Evolutionary conservation across 495 filamentous ascomycete genomes (phyloP).

Genomic region (Penicillium robsamsonii): DNA sequence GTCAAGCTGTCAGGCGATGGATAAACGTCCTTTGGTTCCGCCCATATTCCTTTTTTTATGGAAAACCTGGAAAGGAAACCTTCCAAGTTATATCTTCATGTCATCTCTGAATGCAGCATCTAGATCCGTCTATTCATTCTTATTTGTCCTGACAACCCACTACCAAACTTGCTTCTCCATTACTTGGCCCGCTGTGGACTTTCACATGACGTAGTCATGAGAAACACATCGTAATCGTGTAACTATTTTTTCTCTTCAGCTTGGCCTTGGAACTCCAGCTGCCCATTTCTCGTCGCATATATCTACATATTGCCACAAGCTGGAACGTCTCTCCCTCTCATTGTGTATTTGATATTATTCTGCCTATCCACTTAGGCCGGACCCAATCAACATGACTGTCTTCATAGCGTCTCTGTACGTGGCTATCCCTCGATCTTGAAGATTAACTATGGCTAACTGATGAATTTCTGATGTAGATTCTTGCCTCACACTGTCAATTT

Average conservation of each 20-base stretch:
- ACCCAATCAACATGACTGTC: constrained; percentile 63
- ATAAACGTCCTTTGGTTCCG: constrained; percentile 1
- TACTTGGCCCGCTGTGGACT: constrained; percentile 1
- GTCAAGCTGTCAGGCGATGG: constrained; percentile 4
- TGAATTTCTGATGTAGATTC: constrained; percentile 54
- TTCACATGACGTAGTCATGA: constrained; percentile 47
- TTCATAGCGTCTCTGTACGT: constrained; percentile 83
- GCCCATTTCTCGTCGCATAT: constrained; percentile 1
- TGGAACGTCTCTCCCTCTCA: neutral
- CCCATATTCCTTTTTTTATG: neutral
- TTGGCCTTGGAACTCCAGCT: constrained; percentile 4
- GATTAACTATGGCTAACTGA: constrained; percentile 2
- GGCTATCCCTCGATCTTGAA: neutral
- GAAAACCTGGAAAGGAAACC: neutral
- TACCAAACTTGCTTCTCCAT: constrained; percentile 10
- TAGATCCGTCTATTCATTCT: neutral
- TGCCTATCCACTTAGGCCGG: constrained; percentile 10
- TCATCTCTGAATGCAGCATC: neutral
- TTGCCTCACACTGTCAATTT: constrained; percentile 90
- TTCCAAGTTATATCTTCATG: neutral
- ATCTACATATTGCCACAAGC: neutral
- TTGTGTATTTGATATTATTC: constrained; percentile 7
- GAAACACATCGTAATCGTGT: constrained; percentile 27
- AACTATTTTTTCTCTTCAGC: constrained; percentile 27
- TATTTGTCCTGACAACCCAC: neutral